These are phyloP conservation scores for Pelargonium nanum DNA, from an alignment of 345 rosid species.

Conservation along the genomic window DNA sequence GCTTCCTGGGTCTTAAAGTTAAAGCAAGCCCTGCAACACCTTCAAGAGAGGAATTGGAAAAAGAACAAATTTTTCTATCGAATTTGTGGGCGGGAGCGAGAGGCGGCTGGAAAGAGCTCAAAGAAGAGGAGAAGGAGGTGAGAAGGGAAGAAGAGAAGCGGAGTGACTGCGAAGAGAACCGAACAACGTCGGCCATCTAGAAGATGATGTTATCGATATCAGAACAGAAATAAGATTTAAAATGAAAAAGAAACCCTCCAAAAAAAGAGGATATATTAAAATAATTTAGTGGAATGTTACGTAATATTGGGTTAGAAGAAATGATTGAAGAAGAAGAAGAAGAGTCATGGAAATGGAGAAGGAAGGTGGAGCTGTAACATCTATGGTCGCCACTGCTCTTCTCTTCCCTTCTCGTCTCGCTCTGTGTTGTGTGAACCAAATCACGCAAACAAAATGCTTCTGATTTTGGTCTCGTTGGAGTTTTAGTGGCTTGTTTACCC, in stretches of 20 bases:
- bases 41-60: slow-evolving; percentile 16
- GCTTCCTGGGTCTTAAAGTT: slow-evolving; percentile 22
- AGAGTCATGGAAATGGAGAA: neutral
- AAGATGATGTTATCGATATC: neutral
- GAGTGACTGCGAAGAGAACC: slow-evolving; percentile 33
- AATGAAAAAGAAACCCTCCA: neutral
- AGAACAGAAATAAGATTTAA: neutral
- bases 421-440: neutral
- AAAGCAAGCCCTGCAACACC: slow-evolving; percentile 18
- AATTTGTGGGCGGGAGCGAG: slow-evolving; percentile 17
- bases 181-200: slow-evolving; percentile 58
- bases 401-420: neutral
- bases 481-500: neutral
- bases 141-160: slow-evolving; percentile 31
- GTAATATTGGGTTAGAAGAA: neutral
- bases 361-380: neutral
- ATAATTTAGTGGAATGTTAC: neutral
- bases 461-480: neutral
- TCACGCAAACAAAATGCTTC: neutral
- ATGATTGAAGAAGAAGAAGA: neutral
- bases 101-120: slow-evolving; percentile 25
- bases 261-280: neutral
- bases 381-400: too few species aligned
- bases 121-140: slow-evolving; percentile 26
- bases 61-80: slow-evolving; percentile 28